phyloP scores from a whole-genome alignment of 2,329 filamentous ascomycete species.

The Xylariomycetidae sp. region DNA sequence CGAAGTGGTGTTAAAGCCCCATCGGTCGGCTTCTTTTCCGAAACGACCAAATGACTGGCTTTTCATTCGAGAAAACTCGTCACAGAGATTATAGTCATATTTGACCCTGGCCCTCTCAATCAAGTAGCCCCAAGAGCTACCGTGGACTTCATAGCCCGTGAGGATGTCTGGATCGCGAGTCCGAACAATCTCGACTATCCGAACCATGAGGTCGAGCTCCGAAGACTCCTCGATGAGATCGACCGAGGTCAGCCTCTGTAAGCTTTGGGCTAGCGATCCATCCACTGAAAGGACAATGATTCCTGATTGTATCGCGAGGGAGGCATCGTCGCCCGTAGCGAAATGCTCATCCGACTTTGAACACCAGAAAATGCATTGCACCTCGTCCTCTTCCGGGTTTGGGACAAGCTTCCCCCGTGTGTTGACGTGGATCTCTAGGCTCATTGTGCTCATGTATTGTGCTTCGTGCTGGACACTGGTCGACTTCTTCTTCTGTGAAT shows the following conservation, averaged over 20 bases:
- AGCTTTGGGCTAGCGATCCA: slow-evolving; percentile 49
- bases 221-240: slow-evolving; percentile 69
- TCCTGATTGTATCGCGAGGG: slow-evolving; percentile 54
- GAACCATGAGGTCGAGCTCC: slow-evolving; percentile 78
- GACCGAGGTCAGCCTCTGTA: slow-evolving; percentile 54
- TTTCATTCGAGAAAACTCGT: slow-evolving; percentile 87
- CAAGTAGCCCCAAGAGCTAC: slow-evolving; percentile 89
- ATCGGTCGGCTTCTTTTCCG: slow-evolving; percentile 79
- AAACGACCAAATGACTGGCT: slow-evolving; percentile 75
- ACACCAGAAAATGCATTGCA: slow-evolving; percentile 87
- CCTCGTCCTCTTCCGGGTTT: slow-evolving; percentile 84
- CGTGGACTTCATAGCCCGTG: slow-evolving; percentile 91
- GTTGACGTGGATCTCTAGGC: slow-evolving; percentile 86
- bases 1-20: slow-evolving; percentile 92
- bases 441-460: slow-evolving; percentile 96
- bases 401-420: slow-evolving; percentile 74
- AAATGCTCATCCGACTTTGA: slow-evolving; percentile 68
- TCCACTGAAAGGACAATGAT: slow-evolving; percentile 66
- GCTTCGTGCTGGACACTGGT: slow-evolving; percentile 76
- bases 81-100: slow-evolving; percentile 85
- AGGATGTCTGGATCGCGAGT: slow-evolving; percentile 83
- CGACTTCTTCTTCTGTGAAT: slow-evolving; percentile 67
- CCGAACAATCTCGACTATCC: slow-evolving; percentile 82
- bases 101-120: slow-evolving; percentile 82
- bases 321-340: slow-evolving; percentile 40